Base-by-base conservation (phyloP, 1,139 yeast species). In the Diutina neorugosa region DNA sequence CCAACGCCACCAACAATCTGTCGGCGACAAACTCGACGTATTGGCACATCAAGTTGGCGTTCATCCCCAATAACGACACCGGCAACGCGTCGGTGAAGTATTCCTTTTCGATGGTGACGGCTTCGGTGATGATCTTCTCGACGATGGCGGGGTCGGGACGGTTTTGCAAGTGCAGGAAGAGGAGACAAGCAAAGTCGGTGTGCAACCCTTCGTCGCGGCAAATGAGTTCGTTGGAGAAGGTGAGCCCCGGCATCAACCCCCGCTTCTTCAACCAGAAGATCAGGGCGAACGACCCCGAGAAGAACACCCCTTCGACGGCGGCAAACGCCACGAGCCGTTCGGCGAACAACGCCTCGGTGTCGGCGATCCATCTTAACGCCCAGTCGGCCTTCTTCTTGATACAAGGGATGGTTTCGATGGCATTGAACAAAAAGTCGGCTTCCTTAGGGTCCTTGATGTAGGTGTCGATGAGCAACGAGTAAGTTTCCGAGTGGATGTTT, bases 181-280 rank as follows among this genome's bases (percentile, higher is more conserved):
- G 78, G 66, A 93, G 78, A 73, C 98, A 91, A 44, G 98, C 98
- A 73, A 93, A 93, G 71, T 93, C 99, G 53, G 98, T 91, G 76
- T 93, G 98, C 71, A 90, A 77, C 68, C 98, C 98, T 76, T 93
- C 98, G 71, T 93, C 99, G 73, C 98, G 89, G 67, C 96, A 88
- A 66, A 93, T 94, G 69, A 91, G 82, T 70, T 91, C 97, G 71
- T 93, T 93, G 57, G 97, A 90, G 77, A 91, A 90, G 53, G 97
- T 90, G 63, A 93, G 79, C 65, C 98, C 99, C 52, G 98, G 98
- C 97, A 93, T 90, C 66, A 91, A 77, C 65, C 98, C 98, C 68
- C 96, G 85, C 81, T 90, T 90, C 81, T 91, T 89, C 67, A 93
- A 82, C 97, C 98, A 91, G 76, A 91, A 93, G 67, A 94, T 87